These are phyloP conservation scores for Geotrichum phurueaensis DNA, from an alignment of 1,139 yeast genomes.

Conservation along the genomic window DNA sequence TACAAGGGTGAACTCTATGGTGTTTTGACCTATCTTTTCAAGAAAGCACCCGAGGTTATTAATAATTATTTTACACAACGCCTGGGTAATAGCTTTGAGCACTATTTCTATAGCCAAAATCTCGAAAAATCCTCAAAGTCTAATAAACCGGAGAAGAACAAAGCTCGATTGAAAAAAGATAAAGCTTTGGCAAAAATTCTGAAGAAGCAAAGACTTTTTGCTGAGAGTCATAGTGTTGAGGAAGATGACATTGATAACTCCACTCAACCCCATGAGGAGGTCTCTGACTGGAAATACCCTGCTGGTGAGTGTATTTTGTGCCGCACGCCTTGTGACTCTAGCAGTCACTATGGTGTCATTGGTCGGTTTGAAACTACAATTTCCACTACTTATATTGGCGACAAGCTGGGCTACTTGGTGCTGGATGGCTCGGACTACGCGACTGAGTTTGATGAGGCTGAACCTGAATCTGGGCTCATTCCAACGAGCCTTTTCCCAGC, in stretches of 20 bases:
- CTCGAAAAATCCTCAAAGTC: constrained; percentile 8
- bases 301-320: constrained; percentile 81
- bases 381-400: not conserved
- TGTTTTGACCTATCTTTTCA: constrained; percentile 18
- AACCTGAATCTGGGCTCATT: not conserved
- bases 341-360: constrained; percentile 74
- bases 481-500: not conserved
- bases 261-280: constrained; percentile 4
- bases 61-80: not conserved
- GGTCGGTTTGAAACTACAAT: constrained; percentile 28
- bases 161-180: constrained; percentile 67
- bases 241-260: constrained; percentile 41
- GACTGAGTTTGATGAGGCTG: not conserved
- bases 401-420: not conserved
- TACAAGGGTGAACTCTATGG: constrained; percentile 16
- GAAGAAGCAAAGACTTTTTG: constrained; percentile 68
- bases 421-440: not conserved
- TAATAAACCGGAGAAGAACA: constrained; percentile 16
- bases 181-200: constrained; percentile 67
- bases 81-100: not conserved
- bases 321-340: constrained; percentile 67
- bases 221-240: constrained; percentile 38
- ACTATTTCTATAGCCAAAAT: constrained; percentile 1
- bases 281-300: constrained; percentile 61
- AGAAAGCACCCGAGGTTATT: constrained; percentile 15